Evolutionary conservation across 257 asterid species (phyloP).

Genomic region (Solanum piurae): DNA sequence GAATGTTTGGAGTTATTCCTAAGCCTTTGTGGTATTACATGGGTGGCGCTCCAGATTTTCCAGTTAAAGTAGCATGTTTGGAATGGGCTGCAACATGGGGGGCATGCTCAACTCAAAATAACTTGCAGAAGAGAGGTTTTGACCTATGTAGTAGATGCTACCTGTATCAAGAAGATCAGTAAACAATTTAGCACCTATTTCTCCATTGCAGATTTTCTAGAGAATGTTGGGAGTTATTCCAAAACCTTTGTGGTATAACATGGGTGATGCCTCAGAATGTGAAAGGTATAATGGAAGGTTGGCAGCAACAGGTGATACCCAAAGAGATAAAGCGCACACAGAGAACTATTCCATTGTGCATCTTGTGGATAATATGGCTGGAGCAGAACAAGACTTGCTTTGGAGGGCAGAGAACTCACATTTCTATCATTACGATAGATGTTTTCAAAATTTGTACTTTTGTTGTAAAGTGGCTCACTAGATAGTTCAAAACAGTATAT

Average conservation of each 20-base stretch:
- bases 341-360: not conserved
- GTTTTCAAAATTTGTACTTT: not conserved
- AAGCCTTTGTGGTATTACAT: not conserved
- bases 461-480: not conserved
- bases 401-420: not conserved
- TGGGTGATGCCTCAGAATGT: not conserved
- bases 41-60: not conserved
- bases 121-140: not conserved
- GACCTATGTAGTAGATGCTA: not conserved
- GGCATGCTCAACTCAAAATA: not conserved
- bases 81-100: not conserved
- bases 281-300: not conserved
- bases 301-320: not conserved
- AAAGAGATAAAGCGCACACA: not conserved
- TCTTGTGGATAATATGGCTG: not conserved
- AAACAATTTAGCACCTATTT: not conserved
- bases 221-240: not conserved
- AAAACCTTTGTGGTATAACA: not conserved
- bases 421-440: not conserved
- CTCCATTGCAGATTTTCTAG: not conserved
- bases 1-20: not conserved
- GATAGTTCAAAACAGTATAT: not conserved
- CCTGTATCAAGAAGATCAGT: not conserved
- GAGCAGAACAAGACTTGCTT: not conserved
- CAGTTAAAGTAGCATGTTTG: not conserved